Evolutionary conservation across 768 basidiomycete species (phyloP), one percentile per base, ranked within the genome.

Genomic region (Naganishia onofrii): DNA sequence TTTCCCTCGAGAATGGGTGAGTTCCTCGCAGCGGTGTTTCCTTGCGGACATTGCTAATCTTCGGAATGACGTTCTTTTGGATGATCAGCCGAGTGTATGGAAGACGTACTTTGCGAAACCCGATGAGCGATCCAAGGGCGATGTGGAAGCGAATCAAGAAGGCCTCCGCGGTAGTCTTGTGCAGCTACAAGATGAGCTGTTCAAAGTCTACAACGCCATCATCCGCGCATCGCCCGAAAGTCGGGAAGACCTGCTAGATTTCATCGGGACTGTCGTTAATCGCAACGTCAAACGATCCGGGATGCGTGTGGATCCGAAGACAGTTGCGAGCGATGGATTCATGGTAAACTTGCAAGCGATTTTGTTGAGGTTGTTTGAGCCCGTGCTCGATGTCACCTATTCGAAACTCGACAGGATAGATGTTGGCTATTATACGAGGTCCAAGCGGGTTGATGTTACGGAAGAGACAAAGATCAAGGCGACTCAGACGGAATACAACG

Each of bases 391-490:
- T 78, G 88, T 90, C 0, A 87, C 85, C 66, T 97, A 89, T 74
- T 87, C 89, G 52, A 98, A 96, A 86, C 57, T 69, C 76, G 90
- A 96, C 78, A 89, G 90, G 70, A 91, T 99, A 58, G 95, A 99
- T 76, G 84, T 88, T 1, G 80, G 88, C 8, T 98, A 89, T 80
- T 94, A 88, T 77, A 87, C 87, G 12, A 86, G 85, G 70, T 89
- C 89, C 5, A 78, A 83, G 12, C 85, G 92, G 7, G 86, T 98
- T 32, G 84, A 91, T 73, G 81, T 95, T 28, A 87, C 82, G 32
- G 95, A 98, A 17, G 92, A 96, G 78, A 99, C 96, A 0, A 88
- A 93, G 63, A 90, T 99, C 73, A 93, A 92, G 74, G 93, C 93
- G 0, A 92, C 92, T 0, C 89, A 88, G 72, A 90, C 92, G 68